Percentiles rank a stretch among this genome's conserved stretches.
phyloP scores from a whole-genome alignment of 257 asterid species.

The Nicotiana sylvestris region DNA sequence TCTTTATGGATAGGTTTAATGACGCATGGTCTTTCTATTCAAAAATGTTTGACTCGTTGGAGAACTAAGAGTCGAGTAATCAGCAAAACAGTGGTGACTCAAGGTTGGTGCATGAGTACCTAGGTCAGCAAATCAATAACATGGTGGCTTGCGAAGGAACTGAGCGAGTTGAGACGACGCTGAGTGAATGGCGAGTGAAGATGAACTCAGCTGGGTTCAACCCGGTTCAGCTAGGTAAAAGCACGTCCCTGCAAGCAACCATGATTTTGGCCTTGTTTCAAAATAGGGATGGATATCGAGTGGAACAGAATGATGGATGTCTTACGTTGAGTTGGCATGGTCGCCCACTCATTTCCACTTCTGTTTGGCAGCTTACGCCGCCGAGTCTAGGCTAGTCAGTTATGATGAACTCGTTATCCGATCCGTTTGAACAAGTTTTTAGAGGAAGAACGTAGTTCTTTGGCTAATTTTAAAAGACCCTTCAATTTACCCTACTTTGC shows the following conservation, averaged over 20 bases:
- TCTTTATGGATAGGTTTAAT: conserved; percentile 5
- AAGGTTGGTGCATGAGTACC: neutral
- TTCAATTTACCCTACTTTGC: no score
- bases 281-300: conserved; percentile 6
- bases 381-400: no score
- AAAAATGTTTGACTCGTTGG: conserved; percentile 15
- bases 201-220: conserved; percentile 11
- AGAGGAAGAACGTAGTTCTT: no score
- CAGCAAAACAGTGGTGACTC: neutral
- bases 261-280: conserved; percentile 7
- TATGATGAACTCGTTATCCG: no score
- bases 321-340: conserved; percentile 16
- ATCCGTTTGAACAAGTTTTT: no score
- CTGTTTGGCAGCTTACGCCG: conserved; percentile 17
- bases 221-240: conserved; percentile 1
- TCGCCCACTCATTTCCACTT: conserved; percentile 13
- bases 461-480: no score
- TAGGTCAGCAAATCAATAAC: conserved; percentile 13
- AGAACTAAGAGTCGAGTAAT: neutral
- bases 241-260: conserved; percentile 7
- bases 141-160: conserved; percentile 11
- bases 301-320: conserved; percentile 7
- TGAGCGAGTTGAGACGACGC: neutral
- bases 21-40: conserved; percentile 14
- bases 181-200: conserved; percentile 12